Evolutionary conservation across 148 eudicot species (phyloP), one percentile per base, ranked within the genome.

Genomic region (Rhododendron kiyosumense): DNA sequence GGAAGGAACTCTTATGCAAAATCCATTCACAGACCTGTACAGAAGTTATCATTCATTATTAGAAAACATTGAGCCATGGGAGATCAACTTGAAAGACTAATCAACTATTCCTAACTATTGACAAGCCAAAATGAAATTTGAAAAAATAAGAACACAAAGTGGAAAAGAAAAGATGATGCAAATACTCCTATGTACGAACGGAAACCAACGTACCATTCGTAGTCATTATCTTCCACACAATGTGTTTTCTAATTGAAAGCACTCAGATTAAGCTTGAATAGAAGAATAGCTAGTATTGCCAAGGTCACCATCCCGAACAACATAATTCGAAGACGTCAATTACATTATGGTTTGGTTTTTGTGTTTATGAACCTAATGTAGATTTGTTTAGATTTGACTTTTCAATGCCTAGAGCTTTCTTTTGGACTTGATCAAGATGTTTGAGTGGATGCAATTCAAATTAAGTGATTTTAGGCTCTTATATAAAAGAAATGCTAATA

Each of bases 1-100:
- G 92, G 89, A 94, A 96, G 63, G 93, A 87, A 88, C 98, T 94
- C 89, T 88, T 85, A 38, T 93, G 76, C 84, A 94, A 88, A 88
- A 96, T 85, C 98, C 98, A 96, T 85, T 92, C 92, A 85, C 94
- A 92, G 69, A 94, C 83, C 98, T 96, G 95, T 79, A 92, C 71
- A 89, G 76, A 43, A 82, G 54, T 57, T 15, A 69, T 69, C 30
- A 11, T 22, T 61, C 67, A 52, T 13, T 52, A 9, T 1, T 83
- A 83, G 9, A 59, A 46, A 20, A 65, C 1, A 18, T 18, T 12
- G 4, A 69, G 85, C n/a, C 28, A 46, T 24, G 26, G 51, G 12
- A 43, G 7, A 28, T 43, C 20, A 26, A 26, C 20, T 79, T 28
- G 52, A 78, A 76, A 8, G 77, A 76, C 36, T 54, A 45, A 38